phyloP scores from a whole-genome alignment of 1,284 basidiomycete species.

The Exsudoporus floridanus region DNA sequence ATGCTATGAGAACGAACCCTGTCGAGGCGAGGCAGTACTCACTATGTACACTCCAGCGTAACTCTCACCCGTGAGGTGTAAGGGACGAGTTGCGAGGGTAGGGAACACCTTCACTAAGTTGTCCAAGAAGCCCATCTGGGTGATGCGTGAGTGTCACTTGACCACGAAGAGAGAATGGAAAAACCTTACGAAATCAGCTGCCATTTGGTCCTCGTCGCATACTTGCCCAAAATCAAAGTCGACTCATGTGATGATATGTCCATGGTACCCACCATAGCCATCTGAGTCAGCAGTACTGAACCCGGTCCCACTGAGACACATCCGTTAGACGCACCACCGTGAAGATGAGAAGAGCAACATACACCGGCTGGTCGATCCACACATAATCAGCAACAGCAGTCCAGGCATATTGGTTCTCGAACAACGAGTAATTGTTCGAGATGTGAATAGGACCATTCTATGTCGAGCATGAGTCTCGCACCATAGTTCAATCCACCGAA shows the following conservation, averaged over 20 bases:
- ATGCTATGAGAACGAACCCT: constrained; percentile 2
- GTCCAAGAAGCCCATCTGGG: constrained; percentile 63
- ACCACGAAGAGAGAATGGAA: neutral
- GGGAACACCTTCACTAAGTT: constrained; percentile 72
- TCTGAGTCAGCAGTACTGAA: constrained; percentile 62
- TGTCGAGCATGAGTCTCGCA: neutral
- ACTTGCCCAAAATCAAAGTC: constrained; percentile 39
- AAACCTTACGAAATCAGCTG: constrained; percentile 60
- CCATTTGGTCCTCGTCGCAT: constrained; percentile 66
- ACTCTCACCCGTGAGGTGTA: constrained; percentile 64
- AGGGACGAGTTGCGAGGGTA: constrained; percentile 54
- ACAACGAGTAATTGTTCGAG: constrained; percentile 46
- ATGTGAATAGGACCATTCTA: constrained; percentile 70
- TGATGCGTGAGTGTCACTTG: neutral
- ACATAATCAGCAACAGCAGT: constrained; percentile 61
- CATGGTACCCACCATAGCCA: constrained; percentile 50
- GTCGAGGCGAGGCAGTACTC: constrained; percentile 20
- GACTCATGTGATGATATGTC: constrained; percentile 1
- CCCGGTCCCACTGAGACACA: constrained; percentile 51
- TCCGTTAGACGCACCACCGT: constrained; percentile 4
- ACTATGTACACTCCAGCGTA: constrained; percentile 69
- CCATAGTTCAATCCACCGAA: neutral
- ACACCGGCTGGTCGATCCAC: constrained; percentile 77
- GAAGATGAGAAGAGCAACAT: constrained; percentile 22
- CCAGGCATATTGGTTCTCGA: constrained; percentile 57